phyloP scores from a whole-genome alignment of 208 protist genomes.

The Strigomonas galati region DNA sequence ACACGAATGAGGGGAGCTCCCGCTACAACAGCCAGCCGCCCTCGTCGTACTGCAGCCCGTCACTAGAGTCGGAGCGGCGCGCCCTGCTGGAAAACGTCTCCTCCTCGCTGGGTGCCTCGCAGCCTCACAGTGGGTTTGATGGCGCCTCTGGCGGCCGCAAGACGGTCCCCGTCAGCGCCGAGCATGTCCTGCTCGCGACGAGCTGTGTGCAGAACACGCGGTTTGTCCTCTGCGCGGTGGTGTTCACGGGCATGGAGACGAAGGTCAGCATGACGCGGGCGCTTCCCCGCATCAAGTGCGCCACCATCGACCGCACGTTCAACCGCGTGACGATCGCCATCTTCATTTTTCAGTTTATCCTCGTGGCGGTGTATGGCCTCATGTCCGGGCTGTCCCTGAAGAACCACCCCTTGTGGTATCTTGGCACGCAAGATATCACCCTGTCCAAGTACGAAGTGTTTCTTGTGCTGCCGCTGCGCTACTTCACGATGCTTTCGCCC shows the following conservation, averaged over 20 bases:
- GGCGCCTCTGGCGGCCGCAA: neutral
- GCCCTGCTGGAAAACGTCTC: too few species aligned
- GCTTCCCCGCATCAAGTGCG: conserved; percentile 80
- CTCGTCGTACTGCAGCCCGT: too few species aligned
- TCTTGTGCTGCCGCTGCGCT: conserved; percentile 84
- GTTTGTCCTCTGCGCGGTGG: conserved; percentile 68
- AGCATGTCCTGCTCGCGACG: conserved; percentile 78
- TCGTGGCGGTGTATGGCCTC: conserved; percentile 65
- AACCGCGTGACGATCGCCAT: conserved; percentile 77
- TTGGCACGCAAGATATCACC: conserved; percentile 23
- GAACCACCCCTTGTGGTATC: conserved; percentile 58
- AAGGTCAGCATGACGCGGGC: conserved; percentile 87
- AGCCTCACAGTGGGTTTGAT: too few species aligned
- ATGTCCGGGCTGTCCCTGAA: conserved; percentile 42
- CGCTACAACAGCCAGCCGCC: too few species aligned
- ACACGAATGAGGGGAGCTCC: neutral
- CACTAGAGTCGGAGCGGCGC: too few species aligned
- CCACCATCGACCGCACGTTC: conserved; percentile 83
- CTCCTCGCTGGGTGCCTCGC: too few species aligned
- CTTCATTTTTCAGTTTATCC: conserved; percentile 88
- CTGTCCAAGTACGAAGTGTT: conserved; percentile 41
- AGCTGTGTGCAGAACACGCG: conserved; percentile 82
- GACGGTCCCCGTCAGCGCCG: conserved; percentile 33
- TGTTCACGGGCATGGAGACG: conserved; percentile 93
- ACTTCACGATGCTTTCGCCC: conserved; percentile 88